Evolutionary conservation across 2,329 filamentous ascomycete species (phyloP), one percentile per base, ranked within the genome.

Genomic region (Chaetomiaceae sp.): DNA sequence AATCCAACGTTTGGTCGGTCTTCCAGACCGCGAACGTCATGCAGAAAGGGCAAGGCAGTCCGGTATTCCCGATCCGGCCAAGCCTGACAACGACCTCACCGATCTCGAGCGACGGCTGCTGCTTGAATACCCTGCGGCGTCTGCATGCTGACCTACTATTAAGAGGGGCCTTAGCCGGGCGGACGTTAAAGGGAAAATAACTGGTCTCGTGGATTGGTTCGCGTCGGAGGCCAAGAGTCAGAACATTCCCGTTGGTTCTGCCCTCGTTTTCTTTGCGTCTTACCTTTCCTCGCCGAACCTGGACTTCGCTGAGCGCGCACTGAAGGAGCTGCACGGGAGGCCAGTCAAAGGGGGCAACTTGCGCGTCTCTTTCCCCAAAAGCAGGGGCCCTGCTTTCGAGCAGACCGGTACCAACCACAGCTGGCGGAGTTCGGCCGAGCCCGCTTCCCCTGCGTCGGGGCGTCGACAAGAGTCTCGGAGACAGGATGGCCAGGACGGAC

Each of bases 251-350:
- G 37, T 49, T 25, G 47, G 47, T 34, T 20, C 37, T 40, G 47
- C 47, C 25, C 47, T 49, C 23, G 47, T 49, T 37, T 49, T 49
- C 29, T 42, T 49, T 23, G 46, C 39, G 36, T 49, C 36, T n/a
- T 49, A 40, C 45, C 45, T 47, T 23, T 47, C 45, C 33, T 47
- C 15, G 22, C 33, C 34, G 45, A 25, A 47, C 22, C 23, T 49
- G 25, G 46, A 49, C 36, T 49, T 37, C 15, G 81, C 80, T 0
- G 66, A 75, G 31, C 67, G 68, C 9, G 83, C 81, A 20, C 72
- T 80, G 54, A 63, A 71, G 7, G 68, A 68, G 1, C 55, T 81
- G 12, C 62, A 74, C 48, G 71, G 71, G 2, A 62, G 59, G 25
- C 40, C 59, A 1, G n/a, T 57, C 14, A 22, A 53, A 17, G 58